phyloP scores from a whole-genome alignment of 2,329 filamentous ascomycete genomes.

The Sarocladium oryzae region DNA sequence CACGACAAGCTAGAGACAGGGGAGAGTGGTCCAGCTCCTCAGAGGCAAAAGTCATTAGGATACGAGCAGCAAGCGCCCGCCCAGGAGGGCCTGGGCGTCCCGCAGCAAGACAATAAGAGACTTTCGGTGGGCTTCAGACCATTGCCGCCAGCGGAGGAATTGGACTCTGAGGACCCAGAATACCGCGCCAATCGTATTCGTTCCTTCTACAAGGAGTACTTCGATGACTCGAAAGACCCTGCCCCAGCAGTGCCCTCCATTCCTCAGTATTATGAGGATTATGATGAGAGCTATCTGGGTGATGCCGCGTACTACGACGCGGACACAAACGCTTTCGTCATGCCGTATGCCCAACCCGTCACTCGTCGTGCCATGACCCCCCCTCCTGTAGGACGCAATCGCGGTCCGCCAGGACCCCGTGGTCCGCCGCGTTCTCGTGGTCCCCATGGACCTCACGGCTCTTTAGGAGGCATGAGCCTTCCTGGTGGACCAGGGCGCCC shows the following conservation, averaged over 20 bases:
- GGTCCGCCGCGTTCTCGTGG: conserved; percentile 20
- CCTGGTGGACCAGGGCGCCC: conserved; percentile 48
- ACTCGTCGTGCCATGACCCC: conserved; percentile 93
- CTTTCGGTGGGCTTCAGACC: conserved; percentile 73
- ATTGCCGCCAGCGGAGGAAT: conserved; percentile 76
- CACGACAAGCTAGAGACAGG: conserved; percentile 26
- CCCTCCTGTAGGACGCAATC: conserved; percentile 57
- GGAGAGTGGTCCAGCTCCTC: conserved; percentile 29
- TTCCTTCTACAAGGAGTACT: conserved; percentile 99
- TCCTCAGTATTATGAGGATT: conserved; percentile 66
- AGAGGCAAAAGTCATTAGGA: conserved; percentile 17
- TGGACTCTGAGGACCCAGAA: conserved; percentile 80
- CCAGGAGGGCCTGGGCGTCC: conserved; percentile 42
- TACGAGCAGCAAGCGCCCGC: conserved; percentile 15
- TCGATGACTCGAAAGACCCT: conserved; percentile 67
- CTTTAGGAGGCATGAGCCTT: conserved; percentile 42
- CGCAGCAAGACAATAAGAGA: conserved; percentile 48
- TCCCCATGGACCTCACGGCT: conserved; percentile 38
- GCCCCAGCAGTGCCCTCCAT: conserved; percentile 33
- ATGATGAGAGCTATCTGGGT: conserved; percentile 62
- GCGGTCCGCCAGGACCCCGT: conserved; percentile 26
- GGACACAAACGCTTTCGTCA: conserved; percentile 63
- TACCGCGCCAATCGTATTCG: conserved; percentile 91
- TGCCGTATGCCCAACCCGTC: conserved; percentile 79
- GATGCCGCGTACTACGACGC: conserved; percentile 59